Evolutionary conservation across 1,284 basidiomycete genomes (phyloP).

Genomic region (Volvariella volvacea): DNA sequence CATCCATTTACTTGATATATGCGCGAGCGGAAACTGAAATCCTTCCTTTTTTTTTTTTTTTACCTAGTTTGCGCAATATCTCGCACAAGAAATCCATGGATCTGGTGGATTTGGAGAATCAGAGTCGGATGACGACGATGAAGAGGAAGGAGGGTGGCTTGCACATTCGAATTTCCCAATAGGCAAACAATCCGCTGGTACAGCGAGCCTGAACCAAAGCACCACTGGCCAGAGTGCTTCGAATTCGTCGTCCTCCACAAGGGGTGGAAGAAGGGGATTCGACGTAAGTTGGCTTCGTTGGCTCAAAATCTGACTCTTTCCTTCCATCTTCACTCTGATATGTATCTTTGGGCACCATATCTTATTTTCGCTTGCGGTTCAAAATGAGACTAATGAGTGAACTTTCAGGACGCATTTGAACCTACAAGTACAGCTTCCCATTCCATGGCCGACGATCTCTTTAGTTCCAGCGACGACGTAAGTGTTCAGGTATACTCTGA

Average conservation of each 20-base stretch:
- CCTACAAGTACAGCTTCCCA: conserved; percentile 24
- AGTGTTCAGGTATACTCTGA: conserved; percentile 13
- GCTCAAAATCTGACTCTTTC: neutral
- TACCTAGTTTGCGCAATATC: conserved; percentile 66
- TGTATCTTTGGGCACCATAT: neutral
- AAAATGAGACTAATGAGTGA: conserved; percentile 4
- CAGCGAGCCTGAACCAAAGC: conserved; percentile 39
- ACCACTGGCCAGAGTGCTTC: conserved; percentile 28
- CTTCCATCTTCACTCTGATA: neutral
- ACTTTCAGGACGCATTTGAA: conserved; percentile 48
- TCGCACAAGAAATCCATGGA: conserved; percentile 65
- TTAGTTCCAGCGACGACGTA: conserved; percentile 48
- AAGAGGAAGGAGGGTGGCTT: conserved; percentile 70
- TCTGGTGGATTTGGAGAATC: conserved; percentile 51
- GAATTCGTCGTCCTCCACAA: neutral
- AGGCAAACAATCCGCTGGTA: conserved; percentile 42
- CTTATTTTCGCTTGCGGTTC: neutral
- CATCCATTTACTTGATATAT: conserved; percentile 5
- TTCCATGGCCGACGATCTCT: conserved; percentile 43
- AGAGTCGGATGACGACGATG: conserved; percentile 59
- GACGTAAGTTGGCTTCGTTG: conserved; percentile 38
- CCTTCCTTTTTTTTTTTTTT: conserved; percentile 6
- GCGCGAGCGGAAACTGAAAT: neutral
- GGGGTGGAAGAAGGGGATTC: conserved; percentile 34
- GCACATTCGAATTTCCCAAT: conserved; percentile 66